These are phyloP conservation scores for Boletus calvinii DNA, from an alignment of 1,284 basidiomycete species.

Conservation along the genomic window DNA sequence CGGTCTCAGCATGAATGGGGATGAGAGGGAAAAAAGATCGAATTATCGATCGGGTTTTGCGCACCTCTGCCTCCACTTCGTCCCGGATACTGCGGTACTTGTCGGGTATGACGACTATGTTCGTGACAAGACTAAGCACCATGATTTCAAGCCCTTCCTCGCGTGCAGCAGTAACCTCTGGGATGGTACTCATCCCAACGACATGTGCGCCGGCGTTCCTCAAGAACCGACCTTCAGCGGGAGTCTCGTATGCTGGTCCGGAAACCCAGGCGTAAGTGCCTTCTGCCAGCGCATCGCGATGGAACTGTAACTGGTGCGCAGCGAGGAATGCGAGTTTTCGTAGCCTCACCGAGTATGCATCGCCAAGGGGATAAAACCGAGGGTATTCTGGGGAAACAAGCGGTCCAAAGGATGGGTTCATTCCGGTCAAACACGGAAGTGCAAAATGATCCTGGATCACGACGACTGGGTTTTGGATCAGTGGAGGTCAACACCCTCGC, in stretches of 20 bases:
- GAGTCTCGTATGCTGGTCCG: constrained; percentile 83
- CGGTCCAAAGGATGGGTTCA: constrained; percentile 78
- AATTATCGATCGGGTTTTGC: constrained; percentile 18
- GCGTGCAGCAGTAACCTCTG: constrained; percentile 80
- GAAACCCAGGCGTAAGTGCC: constrained; percentile 86
- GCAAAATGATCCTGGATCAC: constrained; percentile 82
- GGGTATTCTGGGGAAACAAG: constrained; percentile 51
- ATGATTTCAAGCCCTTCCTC: constrained; percentile 73
- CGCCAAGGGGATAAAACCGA: constrained; percentile 77
- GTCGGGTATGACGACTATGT: constrained; percentile 76
- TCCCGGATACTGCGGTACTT: constrained; percentile 66
- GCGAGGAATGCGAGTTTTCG: constrained; percentile 69
- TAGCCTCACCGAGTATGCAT: constrained; percentile 73
- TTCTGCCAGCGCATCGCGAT: constrained; percentile 55
- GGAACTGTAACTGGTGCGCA: constrained; percentile 53
- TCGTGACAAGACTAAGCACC: constrained; percentile 80
- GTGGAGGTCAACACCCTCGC: neutral
- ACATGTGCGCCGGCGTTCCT: constrained; percentile 75
- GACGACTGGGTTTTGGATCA: constrained; percentile 53
- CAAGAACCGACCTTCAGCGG: constrained; percentile 76
- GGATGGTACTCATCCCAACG: constrained; percentile 89
- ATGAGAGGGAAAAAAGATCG: too few relatives aligned
- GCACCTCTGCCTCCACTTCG: constrained; percentile 73
- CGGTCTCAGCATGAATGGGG: constrained; percentile 11
- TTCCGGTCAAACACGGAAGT: constrained; percentile 72